A percentile compares a stretch with the other conserved stretches of the same genome.
These are phyloP conservation scores for Hibiscus syriacus DNA, from an alignment of 345 rosid genomes.

Conservation along the genomic window DNA sequence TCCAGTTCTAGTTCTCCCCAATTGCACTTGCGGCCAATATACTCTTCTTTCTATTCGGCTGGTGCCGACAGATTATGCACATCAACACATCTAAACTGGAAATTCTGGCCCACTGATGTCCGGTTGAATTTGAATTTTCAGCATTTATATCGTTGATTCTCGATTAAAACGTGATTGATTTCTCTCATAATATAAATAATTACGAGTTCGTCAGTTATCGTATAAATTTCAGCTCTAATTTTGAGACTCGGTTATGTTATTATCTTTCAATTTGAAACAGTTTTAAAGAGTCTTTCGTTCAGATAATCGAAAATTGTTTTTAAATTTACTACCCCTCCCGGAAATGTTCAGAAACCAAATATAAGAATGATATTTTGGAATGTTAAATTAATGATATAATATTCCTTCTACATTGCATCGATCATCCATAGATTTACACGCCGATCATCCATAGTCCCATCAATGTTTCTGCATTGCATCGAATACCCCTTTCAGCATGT, in stretches of 20 bases:
- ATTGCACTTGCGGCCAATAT: background rate
- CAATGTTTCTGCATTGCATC: background rate
- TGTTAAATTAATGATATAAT: too few species aligned
- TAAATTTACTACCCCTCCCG: too few species aligned
- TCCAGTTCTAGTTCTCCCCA: background rate
- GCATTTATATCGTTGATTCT: background rate
- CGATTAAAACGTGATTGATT: background rate
- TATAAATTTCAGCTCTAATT: background rate
- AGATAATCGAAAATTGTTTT: too few species aligned
- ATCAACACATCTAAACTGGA: background rate
- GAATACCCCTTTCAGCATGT: background rate
- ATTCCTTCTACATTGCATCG: too few species aligned
- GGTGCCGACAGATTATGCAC: constrained; percentile 5
- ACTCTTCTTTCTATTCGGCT: background rate
- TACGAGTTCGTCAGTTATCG: background rate
- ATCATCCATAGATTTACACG: too few species aligned
- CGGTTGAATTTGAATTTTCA: background rate
- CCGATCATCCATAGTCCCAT: background rate
- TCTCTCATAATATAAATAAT: background rate
- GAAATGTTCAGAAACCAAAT: too few species aligned
- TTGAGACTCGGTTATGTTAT: too few species aligned
- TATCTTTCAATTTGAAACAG: too few species aligned
- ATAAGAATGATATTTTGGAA: too few species aligned
- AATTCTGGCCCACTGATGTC: background rate
- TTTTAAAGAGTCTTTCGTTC: too few species aligned